Evolutionary conservation across 768 basidiomycete genomes (phyloP).

Genomic region (Leccinum boreale): DNA sequence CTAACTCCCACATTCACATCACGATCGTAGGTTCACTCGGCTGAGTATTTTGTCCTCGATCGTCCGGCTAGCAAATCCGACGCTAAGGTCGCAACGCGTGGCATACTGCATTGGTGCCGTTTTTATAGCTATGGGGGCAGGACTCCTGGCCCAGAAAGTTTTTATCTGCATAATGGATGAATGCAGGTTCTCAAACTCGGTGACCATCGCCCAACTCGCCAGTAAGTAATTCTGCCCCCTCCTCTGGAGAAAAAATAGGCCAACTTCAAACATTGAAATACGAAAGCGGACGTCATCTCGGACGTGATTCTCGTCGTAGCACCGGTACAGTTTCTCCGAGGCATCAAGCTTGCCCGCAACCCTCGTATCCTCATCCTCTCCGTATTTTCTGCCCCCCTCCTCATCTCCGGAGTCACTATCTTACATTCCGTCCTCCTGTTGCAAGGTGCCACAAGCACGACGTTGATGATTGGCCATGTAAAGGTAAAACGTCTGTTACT

Average conservation of each 20-base stretch:
- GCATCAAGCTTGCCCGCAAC: constrained; percentile 10
- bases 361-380: constrained; percentile 21
- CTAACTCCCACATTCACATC: background rate
- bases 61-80: constrained; percentile 18
- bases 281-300: constrained; percentile 22
- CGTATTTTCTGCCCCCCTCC: constrained; percentile 20
- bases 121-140: constrained; percentile 16
- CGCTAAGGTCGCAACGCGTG: constrained; percentile 4
- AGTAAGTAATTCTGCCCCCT: constrained; percentile 14
- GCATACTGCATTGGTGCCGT: constrained; percentile 15
- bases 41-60: constrained; percentile 29
- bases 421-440: constrained; percentile 23
- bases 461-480: constrained; percentile 19
- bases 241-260: background rate
- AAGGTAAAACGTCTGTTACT: constrained; percentile 14
- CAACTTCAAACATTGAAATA: background rate
- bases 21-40: constrained; percentile 19
- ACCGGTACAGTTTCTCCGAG: constrained; percentile 16
- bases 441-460: background rate
- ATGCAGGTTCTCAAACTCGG: constrained; percentile 2
- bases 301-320: constrained; percentile 18
- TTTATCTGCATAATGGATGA: background rate
- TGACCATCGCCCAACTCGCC: constrained; percentile 22
- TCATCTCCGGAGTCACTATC: constrained; percentile 22
- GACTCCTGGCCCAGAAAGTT: constrained; percentile 19